These are phyloP conservation scores for Elsinoe fawcettii DNA, from an alignment of 2,329 filamentous ascomycete species.

Conservation along the genomic window DNA sequence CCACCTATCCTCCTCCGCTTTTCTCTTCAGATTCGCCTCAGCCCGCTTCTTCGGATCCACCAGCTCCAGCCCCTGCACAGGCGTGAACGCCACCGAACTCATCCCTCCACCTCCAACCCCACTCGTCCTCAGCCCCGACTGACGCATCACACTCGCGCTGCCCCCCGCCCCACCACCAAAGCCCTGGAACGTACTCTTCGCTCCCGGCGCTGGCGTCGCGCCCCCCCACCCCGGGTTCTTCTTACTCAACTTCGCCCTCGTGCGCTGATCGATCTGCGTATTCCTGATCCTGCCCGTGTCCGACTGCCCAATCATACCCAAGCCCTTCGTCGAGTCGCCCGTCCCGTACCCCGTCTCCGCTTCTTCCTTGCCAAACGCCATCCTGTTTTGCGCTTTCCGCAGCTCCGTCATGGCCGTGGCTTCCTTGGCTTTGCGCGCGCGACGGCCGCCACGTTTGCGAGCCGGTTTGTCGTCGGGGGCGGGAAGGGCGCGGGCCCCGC, in stretches of 20 bases:
- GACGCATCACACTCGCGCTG: slow-evolving; percentile 62
- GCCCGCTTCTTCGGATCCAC: slow-evolving; percentile 88
- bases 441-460: slow-evolving; percentile 81
- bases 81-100: slow-evolving; percentile 85
- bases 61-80: slow-evolving; percentile 87
- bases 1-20: slow-evolving; percentile 90
- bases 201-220: slow-evolving; percentile 47
- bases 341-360: slow-evolving; percentile 84
- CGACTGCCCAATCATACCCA: slow-evolving; percentile 90
- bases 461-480: slow-evolving; percentile 93
- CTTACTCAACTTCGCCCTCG: slow-evolving; percentile 83
- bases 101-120: slow-evolving; percentile 58
- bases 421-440: slow-evolving; percentile 91
- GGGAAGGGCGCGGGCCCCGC: slow-evolving; percentile 76
- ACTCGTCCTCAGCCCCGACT: slow-evolving; percentile 69
- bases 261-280: slow-evolving; percentile 85
- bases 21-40: slow-evolving; percentile 80
- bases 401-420: slow-evolving; percentile 95
- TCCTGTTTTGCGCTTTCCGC: slow-evolving; percentile 88
- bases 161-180: slow-evolving; percentile 55
- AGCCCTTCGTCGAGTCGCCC: slow-evolving; percentile 73
- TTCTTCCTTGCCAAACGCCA: slow-evolving; percentile 94
- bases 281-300: slow-evolving; percentile 85
- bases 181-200: slow-evolving; percentile 72
- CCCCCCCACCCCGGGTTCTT: slow-evolving; percentile 95